A percentile compares a stretch with the other conserved stretches of the same genome.
Conservation (phyloP, 768 basidiomycete species). For the Tylopilus sp. region DNA sequence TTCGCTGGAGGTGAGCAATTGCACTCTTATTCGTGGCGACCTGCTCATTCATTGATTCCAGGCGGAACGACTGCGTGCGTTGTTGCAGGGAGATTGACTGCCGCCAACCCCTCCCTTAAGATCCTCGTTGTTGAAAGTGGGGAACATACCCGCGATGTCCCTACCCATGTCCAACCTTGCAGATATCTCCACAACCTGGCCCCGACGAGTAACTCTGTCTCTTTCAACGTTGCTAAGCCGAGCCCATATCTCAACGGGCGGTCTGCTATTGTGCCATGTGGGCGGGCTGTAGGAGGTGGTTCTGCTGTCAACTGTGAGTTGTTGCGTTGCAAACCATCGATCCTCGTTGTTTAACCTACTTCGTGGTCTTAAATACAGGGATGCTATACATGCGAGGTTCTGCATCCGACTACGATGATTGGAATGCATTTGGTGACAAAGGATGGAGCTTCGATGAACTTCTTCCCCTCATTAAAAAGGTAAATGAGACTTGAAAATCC, state of each 20-base stretch:
- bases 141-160: slow-evolving; percentile 44
- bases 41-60: slow-evolving; percentile 4
- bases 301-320: slow-evolving; percentile 57
- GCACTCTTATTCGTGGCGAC: background rate
- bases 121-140: slow-evolving; percentile 64
- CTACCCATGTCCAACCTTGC: slow-evolving; percentile 51
- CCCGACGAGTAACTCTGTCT: slow-evolving; percentile 40
- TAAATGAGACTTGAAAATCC: slow-evolving; percentile 17
- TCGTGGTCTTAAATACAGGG: slow-evolving; percentile 15
- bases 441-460: slow-evolving; percentile 61
- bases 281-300: slow-evolving; percentile 58
- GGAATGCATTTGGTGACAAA: slow-evolving; percentile 47
- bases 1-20: slow-evolving; percentile 49
- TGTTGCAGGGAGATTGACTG: slow-evolving; percentile 47
- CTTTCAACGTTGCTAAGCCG: slow-evolving; percentile 37
- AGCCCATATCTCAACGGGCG: slow-evolving; percentile 47
- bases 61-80: slow-evolving; percentile 57
- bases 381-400: slow-evolving; percentile 56
- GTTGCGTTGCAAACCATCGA: too few relatives aligned
- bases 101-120: too few relatives aligned
- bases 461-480: slow-evolving; percentile 59
- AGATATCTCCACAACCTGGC: slow-evolving; percentile 43
- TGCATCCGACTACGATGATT: slow-evolving; percentile 65
- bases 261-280: slow-evolving; percentile 39
- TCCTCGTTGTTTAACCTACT: too few relatives aligned